Percentiles rank a stretch among this genome's conserved stretches.
Evolutionary conservation across 805 yeast genomes (phyloP).

Genomic region (Martiniozyma abietophila): DNA sequence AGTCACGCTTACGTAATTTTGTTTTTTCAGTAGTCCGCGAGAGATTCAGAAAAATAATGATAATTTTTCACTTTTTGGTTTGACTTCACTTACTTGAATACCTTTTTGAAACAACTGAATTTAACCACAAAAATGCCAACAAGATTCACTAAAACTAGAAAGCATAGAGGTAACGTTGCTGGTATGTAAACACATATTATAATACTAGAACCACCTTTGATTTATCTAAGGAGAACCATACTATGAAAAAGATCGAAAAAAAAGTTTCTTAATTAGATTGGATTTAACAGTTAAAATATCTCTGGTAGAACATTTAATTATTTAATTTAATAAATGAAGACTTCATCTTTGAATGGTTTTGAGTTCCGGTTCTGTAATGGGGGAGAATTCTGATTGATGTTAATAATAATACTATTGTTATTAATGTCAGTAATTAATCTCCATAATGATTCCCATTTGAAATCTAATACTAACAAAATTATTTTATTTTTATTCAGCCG

Average conservation of each 20-base stretch:
- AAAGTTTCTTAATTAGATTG: too few relatives aligned
- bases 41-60: not conserved
- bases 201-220: too few relatives aligned
- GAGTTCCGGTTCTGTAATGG: constrained; percentile 3
- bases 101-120: constrained; percentile 3
- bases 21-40: not conserved
- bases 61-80: not conserved
- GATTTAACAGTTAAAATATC: too few relatives aligned
- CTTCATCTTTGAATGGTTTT: not conserved
- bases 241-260: too few relatives aligned
- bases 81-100: not conserved
- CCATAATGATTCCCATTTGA: constrained; percentile 8
- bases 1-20: too few relatives aligned
- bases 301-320: too few relatives aligned
- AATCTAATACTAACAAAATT: constrained; percentile 12
- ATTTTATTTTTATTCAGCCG: constrained; percentile 53
- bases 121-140: constrained; percentile 78
- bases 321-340: not conserved
- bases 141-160: constrained; percentile 98
- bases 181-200: too few relatives aligned
- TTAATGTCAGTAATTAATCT: not conserved
- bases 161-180: constrained; percentile 99
- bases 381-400: too few relatives aligned
- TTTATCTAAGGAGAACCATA: too few relatives aligned
- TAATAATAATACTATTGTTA: too few relatives aligned